Evolutionary conservation across 306 rosid genomes (phyloP), one percentile per base, ranked within the genome.

Genomic region (Urtica urens): DNA sequence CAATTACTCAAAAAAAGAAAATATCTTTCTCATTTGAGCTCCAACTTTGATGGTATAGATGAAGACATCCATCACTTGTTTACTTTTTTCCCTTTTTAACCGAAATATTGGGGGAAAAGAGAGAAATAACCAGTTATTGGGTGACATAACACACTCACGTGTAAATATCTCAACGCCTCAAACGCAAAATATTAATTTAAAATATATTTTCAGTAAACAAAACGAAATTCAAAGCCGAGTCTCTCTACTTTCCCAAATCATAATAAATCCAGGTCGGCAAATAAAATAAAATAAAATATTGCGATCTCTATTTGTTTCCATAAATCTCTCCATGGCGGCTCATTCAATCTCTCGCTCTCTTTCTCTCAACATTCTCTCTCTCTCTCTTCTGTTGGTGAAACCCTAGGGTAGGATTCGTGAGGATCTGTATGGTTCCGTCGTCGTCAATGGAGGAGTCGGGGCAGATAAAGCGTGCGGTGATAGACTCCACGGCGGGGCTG

Each of bases 401-500:
- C 63, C 75, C 68, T 59, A 70, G 53, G 41, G 41, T 26, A n/a
- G n/a, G n/a, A n/a, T 35, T 37, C 49, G 71, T 23, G 50, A 10
- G 22, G 15, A 3, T 39, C 18, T n/a, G n/a, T 71, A 55, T 58
- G 57, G n/a, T 30, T 57, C 59, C 42, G 31, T 55, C 56, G 42
- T 38, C 37, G 73, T 72, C 51, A 75, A 86, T 78, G 97, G 93
- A 67, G 55, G 97, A 90, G 53, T 57, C 76, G 3, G 75, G 78
- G 49, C 68, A 84, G 63, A 13, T 77, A 49, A 81, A 75, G 60
- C 90, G 95, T 17, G 87, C 82, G 33, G 3, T 64, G 45, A 64
- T 79, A 27, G 93, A 79, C 68, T 40, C 85, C 18, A 40, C 78
- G 14, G 95, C 97, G 9, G 97, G 97, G 11, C 87, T 93, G 23